Conservation (phyloP, 345 rosid genomes). For the Melaleuca quinquenervia region DNA sequence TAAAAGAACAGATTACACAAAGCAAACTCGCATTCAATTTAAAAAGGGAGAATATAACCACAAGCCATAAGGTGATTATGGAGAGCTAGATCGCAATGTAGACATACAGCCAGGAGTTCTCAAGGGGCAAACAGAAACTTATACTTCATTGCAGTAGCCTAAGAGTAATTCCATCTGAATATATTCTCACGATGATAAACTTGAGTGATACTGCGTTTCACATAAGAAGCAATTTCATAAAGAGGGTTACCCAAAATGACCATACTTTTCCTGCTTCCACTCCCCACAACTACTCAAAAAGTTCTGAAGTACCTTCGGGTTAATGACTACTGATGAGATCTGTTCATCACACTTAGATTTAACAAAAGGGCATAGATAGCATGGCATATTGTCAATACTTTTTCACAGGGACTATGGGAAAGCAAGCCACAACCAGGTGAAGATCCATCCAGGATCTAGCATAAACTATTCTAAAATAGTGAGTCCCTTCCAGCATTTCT, state of each 20-base stretch:
- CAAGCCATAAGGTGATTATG: not conserved
- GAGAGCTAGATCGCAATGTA: not conserved
- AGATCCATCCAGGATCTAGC: not conserved
- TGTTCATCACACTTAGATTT: not conserved
- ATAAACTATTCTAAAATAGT: not conserved
- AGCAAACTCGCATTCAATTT: not conserved
- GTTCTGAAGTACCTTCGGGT: not conserved
- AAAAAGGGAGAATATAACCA: not conserved
- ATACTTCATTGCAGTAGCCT: not conserved
- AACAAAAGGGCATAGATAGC: not conserved
- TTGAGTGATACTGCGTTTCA: not conserved
- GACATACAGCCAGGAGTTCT: not conserved
- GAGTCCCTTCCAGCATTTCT: not conserved
- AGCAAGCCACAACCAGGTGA: not conserved
- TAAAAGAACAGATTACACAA: not conserved
- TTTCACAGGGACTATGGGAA: not conserved
- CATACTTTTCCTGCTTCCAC: not conserved
- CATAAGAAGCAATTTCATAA: not conserved
- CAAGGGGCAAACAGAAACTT: not conserved
- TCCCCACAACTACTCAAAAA: not conserved
- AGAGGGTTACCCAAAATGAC: not conserved
- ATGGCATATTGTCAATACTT: not conserved
- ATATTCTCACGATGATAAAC: not conserved
- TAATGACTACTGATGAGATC: not conserved
- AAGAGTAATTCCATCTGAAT: not conserved